A percentile compares a stretch with the other conserved stretches of the same genome.
phyloP scores from a whole-genome alignment of 1,284 basidiomycete genomes.

The Kwoniella shivajii region DNA sequence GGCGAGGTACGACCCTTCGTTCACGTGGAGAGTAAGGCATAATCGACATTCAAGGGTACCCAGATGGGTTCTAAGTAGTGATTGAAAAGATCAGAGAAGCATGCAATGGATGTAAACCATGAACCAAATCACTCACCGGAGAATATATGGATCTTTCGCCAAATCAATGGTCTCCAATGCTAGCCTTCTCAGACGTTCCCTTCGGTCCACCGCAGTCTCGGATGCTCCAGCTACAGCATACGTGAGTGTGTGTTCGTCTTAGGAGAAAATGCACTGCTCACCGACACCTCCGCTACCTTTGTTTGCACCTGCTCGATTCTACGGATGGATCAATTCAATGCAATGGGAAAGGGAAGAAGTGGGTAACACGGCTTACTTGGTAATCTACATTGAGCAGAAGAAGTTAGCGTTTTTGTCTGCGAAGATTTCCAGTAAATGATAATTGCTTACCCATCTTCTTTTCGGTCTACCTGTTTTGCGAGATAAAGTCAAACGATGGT shows the following conservation, averaged over 20 bases:
- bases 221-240: constrained; percentile 41
- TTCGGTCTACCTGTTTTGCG: too few relatives aligned
- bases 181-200: constrained; percentile 92
- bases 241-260: not conserved
- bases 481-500: constrained; percentile 1
- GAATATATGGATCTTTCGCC: constrained; percentile 98
- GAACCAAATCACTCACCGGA: constrained; percentile 57
- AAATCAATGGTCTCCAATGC: constrained; percentile 95
- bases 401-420: too few relatives aligned
- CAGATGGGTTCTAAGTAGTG: constrained; percentile 70
- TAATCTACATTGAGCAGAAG: constrained; percentile 38
- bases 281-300: constrained; percentile 92
- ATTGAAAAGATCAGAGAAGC: not conserved
- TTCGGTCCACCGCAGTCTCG: constrained; percentile 91
- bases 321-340: constrained; percentile 12
- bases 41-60: constrained; percentile 96
- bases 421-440: too few relatives aligned
- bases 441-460: too few relatives aligned
- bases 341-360: not conserved
- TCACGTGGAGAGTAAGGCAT: constrained; percentile 96
- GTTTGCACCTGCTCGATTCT: constrained; percentile 94
- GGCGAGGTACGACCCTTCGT: constrained; percentile 98
- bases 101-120: not conserved
- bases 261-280: constrained; percentile 14
- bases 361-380: constrained; percentile 35